phyloP scores from a whole-genome alignment of 108 stramenopile genomes.

The Nitzschia sp. region DNA sequence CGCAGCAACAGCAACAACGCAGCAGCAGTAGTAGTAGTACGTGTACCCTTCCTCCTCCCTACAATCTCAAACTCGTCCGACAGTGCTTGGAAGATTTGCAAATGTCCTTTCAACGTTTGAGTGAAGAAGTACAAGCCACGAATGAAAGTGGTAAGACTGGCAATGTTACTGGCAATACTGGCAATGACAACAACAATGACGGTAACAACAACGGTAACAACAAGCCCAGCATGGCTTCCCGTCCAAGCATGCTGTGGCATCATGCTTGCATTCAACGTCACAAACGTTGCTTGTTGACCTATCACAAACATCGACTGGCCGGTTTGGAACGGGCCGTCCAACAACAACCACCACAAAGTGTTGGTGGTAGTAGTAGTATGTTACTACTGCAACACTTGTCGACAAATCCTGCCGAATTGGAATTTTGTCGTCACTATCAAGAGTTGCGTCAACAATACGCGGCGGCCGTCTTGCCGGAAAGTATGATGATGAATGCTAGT shows the following conservation, averaged over 20 bases:
- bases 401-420: constrained; percentile 27
- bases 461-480: constrained; percentile 54
- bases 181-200: neutral
- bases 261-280: constrained; percentile 86
- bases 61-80: constrained; percentile 83
- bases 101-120: constrained; percentile 55
- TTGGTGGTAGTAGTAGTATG: too few relatives aligned
- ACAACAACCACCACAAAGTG: neutral
- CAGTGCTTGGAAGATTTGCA: constrained; percentile 61
- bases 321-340: constrained; percentile 28
- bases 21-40: too few relatives aligned
- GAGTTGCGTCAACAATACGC: constrained; percentile 25
- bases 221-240: constrained; percentile 49
- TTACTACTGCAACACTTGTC: neutral
- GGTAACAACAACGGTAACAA: neutral
- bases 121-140: constrained; percentile 54
- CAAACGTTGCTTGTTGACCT: constrained; percentile 93
- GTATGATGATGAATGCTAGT: constrained; percentile 61
- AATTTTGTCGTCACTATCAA: constrained; percentile 31
- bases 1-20: too few relatives aligned
- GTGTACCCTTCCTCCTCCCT: constrained; percentile 88
- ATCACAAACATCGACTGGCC: constrained; percentile 78
- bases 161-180: neutral
- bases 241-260: constrained; percentile 82
- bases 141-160: too few relatives aligned